Percentiles rank a stretch among this genome's conserved stretches.
Evolutionary conservation across 805 yeast species (phyloP).

Genomic region (Candida xyloterini): DNA sequence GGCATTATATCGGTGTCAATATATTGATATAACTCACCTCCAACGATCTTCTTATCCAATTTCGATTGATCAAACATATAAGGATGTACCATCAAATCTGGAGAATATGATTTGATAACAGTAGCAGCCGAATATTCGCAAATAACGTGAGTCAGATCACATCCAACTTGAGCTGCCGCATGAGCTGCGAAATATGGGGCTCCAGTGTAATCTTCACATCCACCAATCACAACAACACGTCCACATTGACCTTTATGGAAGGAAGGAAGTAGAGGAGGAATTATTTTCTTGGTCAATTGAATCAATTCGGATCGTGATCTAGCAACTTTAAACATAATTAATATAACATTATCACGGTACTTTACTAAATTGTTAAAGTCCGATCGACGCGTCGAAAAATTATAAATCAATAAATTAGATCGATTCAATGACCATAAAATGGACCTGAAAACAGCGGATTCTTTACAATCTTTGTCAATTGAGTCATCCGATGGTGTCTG

Average conservation of each 20-base stretch:
- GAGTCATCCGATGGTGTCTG: too few relatives aligned
- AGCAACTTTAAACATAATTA: constrained; percentile 9
- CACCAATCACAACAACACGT: constrained; percentile 82
- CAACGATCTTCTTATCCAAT: constrained; percentile 8
- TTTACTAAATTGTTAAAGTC: neutral
- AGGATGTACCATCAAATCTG: constrained; percentile 96
- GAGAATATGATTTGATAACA: constrained; percentile 82
- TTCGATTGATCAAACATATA: constrained; percentile 54
- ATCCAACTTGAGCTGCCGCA: constrained; percentile 80
- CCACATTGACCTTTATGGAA: constrained; percentile 94
- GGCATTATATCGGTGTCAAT: constrained; percentile 49
- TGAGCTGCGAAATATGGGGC: constrained; percentile 92
- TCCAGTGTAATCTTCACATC: constrained; percentile 94
- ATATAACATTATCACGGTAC: too few relatives aligned
- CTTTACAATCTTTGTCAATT: too few relatives aligned
- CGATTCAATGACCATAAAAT: too few relatives aligned
- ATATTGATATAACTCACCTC: constrained; percentile 18
- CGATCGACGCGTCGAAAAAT: constrained; percentile 8
- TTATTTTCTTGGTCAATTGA: constrained; percentile 45
- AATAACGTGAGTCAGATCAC: constrained; percentile 86
- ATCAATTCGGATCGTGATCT: constrained; percentile 16
- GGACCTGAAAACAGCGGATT: too few relatives aligned
- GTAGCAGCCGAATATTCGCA: constrained; percentile 79
- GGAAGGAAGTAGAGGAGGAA: constrained; percentile 71
- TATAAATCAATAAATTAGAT: too few relatives aligned